phyloP scores from a whole-genome alignment of 495 filamentous ascomycete genomes.

The Trichocladium uniseriatum region DNA sequence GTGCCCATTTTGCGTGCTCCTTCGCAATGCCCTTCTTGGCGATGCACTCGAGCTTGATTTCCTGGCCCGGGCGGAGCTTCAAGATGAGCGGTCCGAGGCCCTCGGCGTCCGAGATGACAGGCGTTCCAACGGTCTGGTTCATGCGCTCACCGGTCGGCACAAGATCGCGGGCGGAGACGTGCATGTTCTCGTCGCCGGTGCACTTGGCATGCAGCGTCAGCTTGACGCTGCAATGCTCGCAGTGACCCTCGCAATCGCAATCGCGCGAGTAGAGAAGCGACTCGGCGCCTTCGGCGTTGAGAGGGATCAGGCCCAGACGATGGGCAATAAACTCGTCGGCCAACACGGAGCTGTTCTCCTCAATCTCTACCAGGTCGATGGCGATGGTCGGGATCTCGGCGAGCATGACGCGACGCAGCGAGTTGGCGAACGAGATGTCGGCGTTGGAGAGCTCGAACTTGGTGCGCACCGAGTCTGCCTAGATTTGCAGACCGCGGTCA shows the following conservation, averaged over 20 bases:
- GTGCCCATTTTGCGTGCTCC: conserved; percentile 96
- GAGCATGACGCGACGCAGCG: conserved; percentile 82
- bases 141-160: conserved; percentile 62
- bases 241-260: conserved; percentile 91
- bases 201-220: conserved; percentile 77
- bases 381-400: conserved; percentile 93
- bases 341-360: conserved; percentile 85
- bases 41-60: conserved; percentile 78
- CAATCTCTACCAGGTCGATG: conserved; percentile 88
- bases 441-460: conserved; percentile 74
- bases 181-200: conserved; percentile 72
- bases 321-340: conserved; percentile 94
- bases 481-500: conserved; percentile 5
- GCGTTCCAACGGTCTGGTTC: conserved; percentile 52
- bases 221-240: conserved; percentile 78
- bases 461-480: conserved; percentile 62
- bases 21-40: conserved; percentile 98
- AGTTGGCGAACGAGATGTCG: conserved; percentile 87
- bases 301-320: conserved; percentile 82
- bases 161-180: conserved; percentile 81
- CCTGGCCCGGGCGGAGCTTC: conserved; percentile 81
- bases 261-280: conserved; percentile 81
- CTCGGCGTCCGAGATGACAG: conserved; percentile 76
- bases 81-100: conserved; percentile 72
- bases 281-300: conserved; percentile 76